Conservation (phyloP, 139 green algal species). For the Choricystis sp. region DNA sequence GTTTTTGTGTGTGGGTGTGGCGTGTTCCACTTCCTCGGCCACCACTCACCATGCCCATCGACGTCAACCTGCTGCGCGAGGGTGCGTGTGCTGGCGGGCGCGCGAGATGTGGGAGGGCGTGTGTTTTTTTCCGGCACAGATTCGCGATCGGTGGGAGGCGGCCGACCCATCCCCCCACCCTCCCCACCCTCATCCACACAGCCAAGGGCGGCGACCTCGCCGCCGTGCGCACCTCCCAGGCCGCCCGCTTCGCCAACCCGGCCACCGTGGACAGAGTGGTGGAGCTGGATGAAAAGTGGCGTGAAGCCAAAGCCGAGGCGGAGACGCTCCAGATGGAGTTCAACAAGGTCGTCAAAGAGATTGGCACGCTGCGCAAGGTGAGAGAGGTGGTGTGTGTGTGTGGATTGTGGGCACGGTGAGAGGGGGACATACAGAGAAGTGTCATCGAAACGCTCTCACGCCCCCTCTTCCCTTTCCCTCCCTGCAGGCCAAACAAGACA, state of each 20-base stretch:
- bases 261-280: slow-evolving; percentile 82
- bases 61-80: not conserved
- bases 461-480: not conserved
- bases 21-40: too few species aligned
- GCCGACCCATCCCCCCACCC: too few species aligned
- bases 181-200: slow-evolving; percentile 12
- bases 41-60: not conserved
- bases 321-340: slow-evolving; percentile 80
- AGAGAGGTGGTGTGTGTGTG: not conserved
- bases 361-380: slow-evolving; percentile 58
- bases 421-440: not conserved
- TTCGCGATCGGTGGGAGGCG: too few species aligned
- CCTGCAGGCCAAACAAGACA: slow-evolving; percentile 62
- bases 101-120: too few species aligned
- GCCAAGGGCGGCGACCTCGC: slow-evolving; percentile 93
- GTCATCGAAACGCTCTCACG: not conserved
- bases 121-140: too few species aligned
- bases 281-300: slow-evolving; percentile 75
- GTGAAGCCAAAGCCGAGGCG: slow-evolving; percentile 38
- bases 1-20: too few species aligned
- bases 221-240: slow-evolving; percentile 79
- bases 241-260: slow-evolving; percentile 64
- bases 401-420: not conserved
- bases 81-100: not conserved
- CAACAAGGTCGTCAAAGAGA: slow-evolving; percentile 85